Conservation (phyloP, 2,329 filamentous ascomycete genomes). For the Blastomyces percursus region DNA sequence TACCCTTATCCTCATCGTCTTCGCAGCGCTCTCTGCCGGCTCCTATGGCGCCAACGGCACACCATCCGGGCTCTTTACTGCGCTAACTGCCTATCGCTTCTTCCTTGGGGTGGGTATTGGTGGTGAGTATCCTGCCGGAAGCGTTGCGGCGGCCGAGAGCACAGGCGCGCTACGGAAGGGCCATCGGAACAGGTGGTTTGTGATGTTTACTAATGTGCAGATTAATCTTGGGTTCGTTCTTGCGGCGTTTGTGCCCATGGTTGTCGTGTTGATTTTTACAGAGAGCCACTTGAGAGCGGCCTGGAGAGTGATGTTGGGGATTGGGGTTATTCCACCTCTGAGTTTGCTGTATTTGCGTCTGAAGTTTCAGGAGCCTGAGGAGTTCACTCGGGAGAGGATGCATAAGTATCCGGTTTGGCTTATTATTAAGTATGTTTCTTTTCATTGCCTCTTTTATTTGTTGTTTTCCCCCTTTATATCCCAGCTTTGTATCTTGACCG, state of each 20-base stretch:
- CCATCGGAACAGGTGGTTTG: slow-evolving; percentile 81
- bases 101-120: slow-evolving; percentile 71
- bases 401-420: slow-evolving; percentile 44
- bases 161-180: slow-evolving; percentile 71
- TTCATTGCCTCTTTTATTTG: not conserved
- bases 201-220: slow-evolving; percentile 79
- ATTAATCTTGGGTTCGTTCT: slow-evolving; percentile 79
- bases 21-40: slow-evolving; percentile 66
- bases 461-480: slow-evolving; percentile 16
- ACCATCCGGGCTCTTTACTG: slow-evolving; percentile 60
- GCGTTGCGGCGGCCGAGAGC: slow-evolving; percentile 72
- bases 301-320: slow-evolving; percentile 70
- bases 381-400: slow-evolving; percentile 63
- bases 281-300: slow-evolving; percentile 58
- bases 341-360: slow-evolving; percentile 60
- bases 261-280: slow-evolving; percentile 49
- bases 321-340: slow-evolving; percentile 68
- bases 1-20: slow-evolving; percentile 73
- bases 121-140: slow-evolving; percentile 50
- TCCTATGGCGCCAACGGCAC: slow-evolving; percentile 65
- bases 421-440: slow-evolving; percentile 35
- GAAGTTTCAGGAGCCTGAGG: slow-evolving; percentile 66
- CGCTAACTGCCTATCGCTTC: slow-evolving; percentile 73
- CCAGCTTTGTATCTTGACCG: slow-evolving; percentile 26
- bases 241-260: slow-evolving; percentile 63